Evolutionary conservation across 1,284 basidiomycete genomes (phyloP).

Genomic region (Moniliophthora roreri): DNA sequence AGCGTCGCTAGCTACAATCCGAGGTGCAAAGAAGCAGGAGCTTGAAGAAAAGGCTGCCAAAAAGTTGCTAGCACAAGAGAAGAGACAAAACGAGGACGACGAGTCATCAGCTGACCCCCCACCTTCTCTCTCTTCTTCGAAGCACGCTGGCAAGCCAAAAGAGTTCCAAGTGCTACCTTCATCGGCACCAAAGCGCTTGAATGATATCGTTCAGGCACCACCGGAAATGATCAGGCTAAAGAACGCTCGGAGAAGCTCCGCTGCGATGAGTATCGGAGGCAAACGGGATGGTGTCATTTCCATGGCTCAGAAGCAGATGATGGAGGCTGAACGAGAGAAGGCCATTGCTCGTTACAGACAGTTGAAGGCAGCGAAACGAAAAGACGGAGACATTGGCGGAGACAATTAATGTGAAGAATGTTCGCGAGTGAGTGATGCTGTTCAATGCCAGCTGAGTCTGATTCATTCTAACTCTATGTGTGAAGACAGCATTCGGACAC

Average conservation of each 20-base stretch:
- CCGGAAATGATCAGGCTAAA: conserved; percentile 44
- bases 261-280: conserved; percentile 18
- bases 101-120: conserved; percentile 16
- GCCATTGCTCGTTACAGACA: conserved; percentile 67
- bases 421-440: too few species aligned
- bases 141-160: conserved; percentile 36
- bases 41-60: conserved; percentile 29
- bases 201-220: conserved; percentile 69
- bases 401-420: neutral
- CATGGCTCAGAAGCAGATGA: conserved; percentile 73
- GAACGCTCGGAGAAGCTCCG: conserved; percentile 7
- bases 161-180: conserved; percentile 57
- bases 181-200: conserved; percentile 63
- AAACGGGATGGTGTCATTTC: conserved; percentile 53
- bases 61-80: conserved; percentile 18
- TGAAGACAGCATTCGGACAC: too few species aligned
- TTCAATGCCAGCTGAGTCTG: too few species aligned
- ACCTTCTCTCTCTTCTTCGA: conserved; percentile 15
- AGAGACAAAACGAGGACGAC: conserved; percentile 15
- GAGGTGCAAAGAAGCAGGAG: conserved; percentile 46
- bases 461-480: too few species aligned
- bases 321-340: conserved; percentile 72
- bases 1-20: conserved; percentile 49
- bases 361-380: conserved; percentile 48
- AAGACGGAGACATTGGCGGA: neutral